Base-by-base conservation (phyloP, 352 stramenopile species). In the Saprolegnia diclina region DNA sequence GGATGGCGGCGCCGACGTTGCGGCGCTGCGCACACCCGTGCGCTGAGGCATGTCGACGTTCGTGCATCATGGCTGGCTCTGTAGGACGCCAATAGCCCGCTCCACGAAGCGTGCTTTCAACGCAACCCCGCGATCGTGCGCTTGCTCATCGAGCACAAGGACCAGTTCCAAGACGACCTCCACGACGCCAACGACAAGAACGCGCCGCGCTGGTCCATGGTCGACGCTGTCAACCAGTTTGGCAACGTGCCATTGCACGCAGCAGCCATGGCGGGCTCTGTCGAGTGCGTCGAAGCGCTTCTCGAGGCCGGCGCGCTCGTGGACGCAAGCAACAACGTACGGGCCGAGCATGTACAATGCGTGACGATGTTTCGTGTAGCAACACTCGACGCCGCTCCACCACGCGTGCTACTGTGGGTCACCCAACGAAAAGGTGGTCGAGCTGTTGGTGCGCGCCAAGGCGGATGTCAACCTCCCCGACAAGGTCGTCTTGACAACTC, bases 201-300 rank as follows among this genome's bases (percentile, higher is more conserved):
- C 65, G 80, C 88, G 55, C 53, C 22, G 35, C 54, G 14, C 45
- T 62, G 50, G 56, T 56, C n/a, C 18, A 70, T 73, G 50, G 35
- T 73, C 44, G 26, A 64, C 45, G 67, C 59, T 3, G 45, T 71
- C 38, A 45, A 63, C 54, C 38, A 92, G 83, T 92, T 91, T 75
- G 85, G 83, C 55, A 92, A 92, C 71, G 86, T 79, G 13, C 85
- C 85, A 16, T 64, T 92, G 24, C 85, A 92, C 52, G 89, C 89
- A 55, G 85, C 85, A 10, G 82, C 85, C 22, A 76, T 80, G 57
- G 81, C 81, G 11, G 85, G 81, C 0, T 83, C 64, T n/a, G 18
- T 69, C 1, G 68, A 46, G 29, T 89, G 81, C 42, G 85, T 90
- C 13, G 63, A 72, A 3, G 66, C 79, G 42, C 74, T 92, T 22